Evolutionary conservation across 306 rosid genomes (phyloP).

Genomic region (Cotoneaster glaucophyllus): DNA sequence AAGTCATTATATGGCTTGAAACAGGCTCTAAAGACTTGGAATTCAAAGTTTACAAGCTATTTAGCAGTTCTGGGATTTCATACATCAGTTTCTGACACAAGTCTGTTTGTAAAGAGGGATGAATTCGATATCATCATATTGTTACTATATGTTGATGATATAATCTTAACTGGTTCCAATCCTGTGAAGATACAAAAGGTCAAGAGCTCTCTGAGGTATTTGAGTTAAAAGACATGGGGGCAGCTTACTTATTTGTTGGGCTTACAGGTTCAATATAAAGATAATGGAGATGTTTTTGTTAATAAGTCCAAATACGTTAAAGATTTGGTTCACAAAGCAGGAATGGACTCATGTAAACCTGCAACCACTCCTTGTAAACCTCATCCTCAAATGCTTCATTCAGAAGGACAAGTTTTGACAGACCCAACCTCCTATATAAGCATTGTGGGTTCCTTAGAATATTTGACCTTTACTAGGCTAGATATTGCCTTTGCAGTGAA

Average conservation of each 20-base stretch:
- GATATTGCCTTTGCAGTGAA: not conserved
- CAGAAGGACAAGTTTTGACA: not conserved
- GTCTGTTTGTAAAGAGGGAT: not conserved
- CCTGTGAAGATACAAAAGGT: not conserved
- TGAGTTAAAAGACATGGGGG: not conserved
- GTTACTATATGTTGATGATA: not conserved
- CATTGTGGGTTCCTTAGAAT: not conserved
- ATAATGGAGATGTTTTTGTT: not conserved
- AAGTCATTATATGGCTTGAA: too few relatives aligned
- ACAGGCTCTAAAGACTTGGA: too few relatives aligned
- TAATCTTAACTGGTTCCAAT: not conserved
- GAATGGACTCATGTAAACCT: too few relatives aligned
- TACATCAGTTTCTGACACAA: not conserved
- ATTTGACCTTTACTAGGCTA: too few relatives aligned
- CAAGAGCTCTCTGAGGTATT: not conserved
- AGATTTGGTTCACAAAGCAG: too few relatives aligned
- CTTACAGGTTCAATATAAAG: too few relatives aligned
- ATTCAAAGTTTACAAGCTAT: too few relatives aligned
- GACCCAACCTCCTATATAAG: not conserved
- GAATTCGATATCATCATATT: not conserved
- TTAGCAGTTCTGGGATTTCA: not conserved
- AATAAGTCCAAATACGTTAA: not conserved
- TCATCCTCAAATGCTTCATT: too few relatives aligned
- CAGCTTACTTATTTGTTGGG: not conserved
- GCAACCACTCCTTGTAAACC: too few relatives aligned